Conservation (phyloP, 345 rosid genomes). For the Arabidopsis suecica region DNA sequence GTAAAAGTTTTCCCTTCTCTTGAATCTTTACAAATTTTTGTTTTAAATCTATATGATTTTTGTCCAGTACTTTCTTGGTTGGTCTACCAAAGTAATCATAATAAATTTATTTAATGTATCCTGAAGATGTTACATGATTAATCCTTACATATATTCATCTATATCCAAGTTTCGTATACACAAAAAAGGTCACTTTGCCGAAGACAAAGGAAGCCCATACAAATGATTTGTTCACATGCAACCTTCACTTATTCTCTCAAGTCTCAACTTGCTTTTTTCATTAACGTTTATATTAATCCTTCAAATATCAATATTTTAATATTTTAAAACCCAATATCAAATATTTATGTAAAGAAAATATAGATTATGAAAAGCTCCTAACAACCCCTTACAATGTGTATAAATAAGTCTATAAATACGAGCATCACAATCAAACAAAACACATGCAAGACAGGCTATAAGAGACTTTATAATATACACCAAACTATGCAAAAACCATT, state of each 20-base stretch:
- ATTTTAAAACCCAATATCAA: background rate
- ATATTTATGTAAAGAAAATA: background rate
- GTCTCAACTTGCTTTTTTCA: background rate
- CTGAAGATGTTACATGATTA: conserved; percentile 14
- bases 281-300: background rate
- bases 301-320: conserved; percentile 12
- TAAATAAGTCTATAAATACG: conserved; percentile 26
- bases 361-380: conserved; percentile 11
- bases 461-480: conserved; percentile 32
- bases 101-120: background rate
- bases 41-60: background rate
- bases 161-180: conserved; percentile 4
- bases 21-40: background rate
- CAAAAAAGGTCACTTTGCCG: conserved; percentile 33
- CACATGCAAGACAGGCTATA: conserved; percentile 23
- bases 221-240: conserved; percentile 84
- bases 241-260: conserved; percentile 35
- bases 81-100: conserved; percentile 9
- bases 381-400: conserved; percentile 29
- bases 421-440: conserved; percentile 40
- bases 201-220: conserved; percentile 64
- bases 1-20: background rate
- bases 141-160: background rate
- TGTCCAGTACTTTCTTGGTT: conserved; percentile 8
- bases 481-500: conserved; percentile 39